Base-by-base conservation (phyloP, 345 rosid species). In the Arabidopsis arenosa region DNA sequence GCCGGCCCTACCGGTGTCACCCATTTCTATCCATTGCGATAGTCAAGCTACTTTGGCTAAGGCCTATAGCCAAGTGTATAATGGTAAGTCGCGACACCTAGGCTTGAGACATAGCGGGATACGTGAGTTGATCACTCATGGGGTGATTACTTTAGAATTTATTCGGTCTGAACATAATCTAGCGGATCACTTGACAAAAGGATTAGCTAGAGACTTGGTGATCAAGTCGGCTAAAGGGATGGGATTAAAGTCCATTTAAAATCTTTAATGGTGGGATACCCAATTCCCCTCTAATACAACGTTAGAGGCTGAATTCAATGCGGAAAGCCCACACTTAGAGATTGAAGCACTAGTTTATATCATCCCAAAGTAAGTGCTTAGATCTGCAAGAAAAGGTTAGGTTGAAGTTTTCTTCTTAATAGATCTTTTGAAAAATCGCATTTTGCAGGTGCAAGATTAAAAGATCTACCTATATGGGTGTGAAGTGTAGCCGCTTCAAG, bases 21-120 rank as follows among this genome's bases (percentile, higher is more conserved):
- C 51, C 2, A 40, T 40, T 13, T 40, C 6, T 41, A 62, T 62
- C 2, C 8, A 17, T 62, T 62, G 33, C 40, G 35, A 62, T 62
- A 62, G 51, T 39, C 6, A 62, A 62, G 11, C n/a, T 17, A 18
- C 21, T 17, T 15, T 59, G 55, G 63, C 68, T 14, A 39, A 30
- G 13, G 56, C 59, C 3, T 61, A 55, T 43, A 43, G 32, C 21
- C 21, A 18, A 18, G 21, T 18, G 21, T 18, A 18, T 18, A 18
- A 18, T 18, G 21, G 21, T 18, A 68, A 6, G 30, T 18, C 21
- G 11, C 12, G 12, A 39, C 5, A 39, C 11, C 43, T 39, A 0
- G 40, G 43, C 11, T 4, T 39, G 9, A 9, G 43, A 39, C 43
- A 39, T 39, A 39, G 4, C 43, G 4, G 3, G 43, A 1, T 39